Evolutionary conservation across 2,329 filamentous ascomycete species (phyloP).

Genomic region (Penicillium brevicompactum): DNA sequence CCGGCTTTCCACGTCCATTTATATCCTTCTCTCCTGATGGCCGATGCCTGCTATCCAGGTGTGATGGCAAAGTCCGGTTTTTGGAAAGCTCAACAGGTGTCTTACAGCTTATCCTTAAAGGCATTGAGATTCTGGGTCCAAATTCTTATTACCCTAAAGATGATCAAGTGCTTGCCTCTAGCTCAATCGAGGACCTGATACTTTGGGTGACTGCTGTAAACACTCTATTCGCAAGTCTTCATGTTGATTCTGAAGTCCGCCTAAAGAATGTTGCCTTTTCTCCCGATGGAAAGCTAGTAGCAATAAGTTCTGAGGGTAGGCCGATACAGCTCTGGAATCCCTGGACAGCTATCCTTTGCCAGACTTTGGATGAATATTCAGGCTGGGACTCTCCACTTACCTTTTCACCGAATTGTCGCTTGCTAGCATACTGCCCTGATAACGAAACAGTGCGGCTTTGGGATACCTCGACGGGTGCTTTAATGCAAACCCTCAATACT

Average conservation of each 20-base stretch:
- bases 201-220: no score
- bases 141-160: no score
- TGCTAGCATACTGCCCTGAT: constrained; percentile 17
- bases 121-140: no score
- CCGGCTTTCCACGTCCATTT: no score
- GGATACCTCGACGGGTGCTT: no score
- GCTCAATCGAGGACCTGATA: no score
- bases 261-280: neutral
- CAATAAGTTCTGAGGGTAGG: neutral
- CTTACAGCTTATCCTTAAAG: no score
- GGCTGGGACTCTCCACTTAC: constrained; percentile 4
- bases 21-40: neutral
- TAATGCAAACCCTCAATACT: no score
- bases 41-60: neutral
- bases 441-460: neutral
- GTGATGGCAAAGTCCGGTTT: neutral
- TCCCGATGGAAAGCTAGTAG: neutral
- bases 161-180: no score
- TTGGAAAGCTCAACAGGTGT: no score
- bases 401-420: constrained; percentile 21
- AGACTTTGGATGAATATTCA: neutral
- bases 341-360: neutral
- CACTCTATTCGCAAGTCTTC: no score
- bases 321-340: neutral
- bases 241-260: no score